A percentile compares a stretch with the other conserved stretches of the same genome.
Evolutionary conservation across 2,329 filamentous ascomycete genomes (phyloP).

Genomic region (Acrodontium crateriforme): DNA sequence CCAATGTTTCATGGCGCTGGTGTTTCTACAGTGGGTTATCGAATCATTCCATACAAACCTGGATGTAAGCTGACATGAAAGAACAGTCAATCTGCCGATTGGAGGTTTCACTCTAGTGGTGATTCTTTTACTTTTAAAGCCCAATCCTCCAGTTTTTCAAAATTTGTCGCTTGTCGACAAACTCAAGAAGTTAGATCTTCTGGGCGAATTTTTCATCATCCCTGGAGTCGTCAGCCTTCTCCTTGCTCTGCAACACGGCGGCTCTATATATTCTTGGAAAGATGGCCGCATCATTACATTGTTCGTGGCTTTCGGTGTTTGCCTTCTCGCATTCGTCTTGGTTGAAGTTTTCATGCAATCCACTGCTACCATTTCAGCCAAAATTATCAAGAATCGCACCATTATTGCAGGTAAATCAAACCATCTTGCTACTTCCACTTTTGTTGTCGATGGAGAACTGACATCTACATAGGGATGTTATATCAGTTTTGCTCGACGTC

Average conservation of each 20-base stretch:
- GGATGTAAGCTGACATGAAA: constrained; percentile 1
- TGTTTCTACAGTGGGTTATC: constrained; percentile 14
- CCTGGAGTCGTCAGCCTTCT: constrained; percentile 28
- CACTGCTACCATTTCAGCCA: constrained; percentile 28
- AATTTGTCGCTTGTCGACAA: constrained; percentile 21
- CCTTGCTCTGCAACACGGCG: constrained; percentile 36
- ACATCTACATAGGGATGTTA: no score
- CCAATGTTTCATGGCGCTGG: constrained; percentile 25
- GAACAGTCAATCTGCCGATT: constrained; percentile 34
- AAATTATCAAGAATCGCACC: constrained; percentile 30
- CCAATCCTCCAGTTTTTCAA: constrained; percentile 4
- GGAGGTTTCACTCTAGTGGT: constrained; percentile 25
- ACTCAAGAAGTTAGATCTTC: constrained; percentile 31
- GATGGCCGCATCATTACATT: constrained; percentile 30
- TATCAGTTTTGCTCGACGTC: constrained; percentile 25
- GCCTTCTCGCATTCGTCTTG: constrained; percentile 25
- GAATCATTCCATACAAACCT: not conserved
- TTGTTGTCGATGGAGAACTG: no score
- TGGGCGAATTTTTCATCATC: constrained; percentile 29
- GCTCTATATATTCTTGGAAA: constrained; percentile 27
- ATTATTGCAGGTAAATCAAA: constrained; percentile 25
- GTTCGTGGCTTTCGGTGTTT: constrained; percentile 26
- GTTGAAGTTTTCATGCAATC: constrained; percentile 29
- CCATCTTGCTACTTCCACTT: no score
- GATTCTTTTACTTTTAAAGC: constrained; percentile 28